Conservation (phyloP, 768 basidiomycete species). For the Pisolithus tinctorius region DNA sequence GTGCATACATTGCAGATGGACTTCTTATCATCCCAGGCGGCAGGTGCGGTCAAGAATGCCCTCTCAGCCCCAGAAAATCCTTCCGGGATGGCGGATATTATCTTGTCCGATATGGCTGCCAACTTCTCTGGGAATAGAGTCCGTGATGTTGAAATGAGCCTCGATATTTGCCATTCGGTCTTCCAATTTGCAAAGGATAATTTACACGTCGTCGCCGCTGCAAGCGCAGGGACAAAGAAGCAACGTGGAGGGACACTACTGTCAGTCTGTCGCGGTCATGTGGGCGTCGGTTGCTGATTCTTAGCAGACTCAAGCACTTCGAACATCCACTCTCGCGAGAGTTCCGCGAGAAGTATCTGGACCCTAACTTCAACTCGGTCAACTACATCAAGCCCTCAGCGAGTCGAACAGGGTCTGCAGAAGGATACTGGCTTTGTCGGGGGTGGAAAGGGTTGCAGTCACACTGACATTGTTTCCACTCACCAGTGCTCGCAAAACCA, state of each 20-base stretch:
- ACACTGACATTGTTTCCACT: background rate
- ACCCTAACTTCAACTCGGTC: constrained; percentile 61
- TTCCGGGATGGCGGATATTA: constrained; percentile 58
- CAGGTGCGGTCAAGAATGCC: constrained; percentile 35
- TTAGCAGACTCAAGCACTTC: constrained; percentile 79
- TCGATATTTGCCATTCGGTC: constrained; percentile 71
- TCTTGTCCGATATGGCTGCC: constrained; percentile 88
- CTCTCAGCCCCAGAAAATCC: constrained; percentile 26
- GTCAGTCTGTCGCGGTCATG: constrained; percentile 31
- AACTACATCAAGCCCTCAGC: constrained; percentile 74
- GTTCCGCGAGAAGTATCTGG: constrained; percentile 57
- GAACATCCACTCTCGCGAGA: constrained; percentile 59
- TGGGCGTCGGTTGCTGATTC: background rate
- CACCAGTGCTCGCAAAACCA: background rate
- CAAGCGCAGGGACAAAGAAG: constrained; percentile 38
- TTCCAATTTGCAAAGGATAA: constrained; percentile 56
- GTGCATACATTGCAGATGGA: constrained; percentile 71
- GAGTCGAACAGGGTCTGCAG: constrained; percentile 69
- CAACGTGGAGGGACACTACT: constrained; percentile 37
- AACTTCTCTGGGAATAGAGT: constrained; percentile 68
- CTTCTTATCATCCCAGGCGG: constrained; percentile 58
- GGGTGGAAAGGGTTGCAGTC: constrained; percentile 45
- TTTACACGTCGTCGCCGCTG: constrained; percentile 42
- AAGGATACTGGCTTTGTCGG: constrained; percentile 82
- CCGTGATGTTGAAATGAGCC: constrained; percentile 59